Evolutionary conservation across 2,329 filamentous ascomycete species (phyloP).

Genomic region (Cladophialophora carrionii): DNA sequence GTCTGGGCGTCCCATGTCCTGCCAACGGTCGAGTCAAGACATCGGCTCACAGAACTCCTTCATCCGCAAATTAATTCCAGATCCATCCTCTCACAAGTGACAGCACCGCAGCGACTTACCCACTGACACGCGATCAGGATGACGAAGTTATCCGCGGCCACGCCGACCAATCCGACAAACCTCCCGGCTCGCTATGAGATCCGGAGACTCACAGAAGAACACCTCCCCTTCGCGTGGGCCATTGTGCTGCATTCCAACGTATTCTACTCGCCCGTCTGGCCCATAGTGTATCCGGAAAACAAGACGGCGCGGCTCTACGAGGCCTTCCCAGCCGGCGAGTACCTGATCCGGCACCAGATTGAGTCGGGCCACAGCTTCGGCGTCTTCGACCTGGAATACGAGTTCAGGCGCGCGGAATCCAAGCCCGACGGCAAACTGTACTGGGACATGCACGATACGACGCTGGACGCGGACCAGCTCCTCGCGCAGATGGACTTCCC

Average conservation of each 20-base stretch:
- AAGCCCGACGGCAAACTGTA: constrained; percentile 36
- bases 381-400: constrained; percentile 47
- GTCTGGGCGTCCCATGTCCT: not conserved
- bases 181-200: constrained; percentile 32
- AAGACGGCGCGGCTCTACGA: constrained; percentile 22
- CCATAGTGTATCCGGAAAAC: constrained; percentile 27
- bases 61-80: not conserved
- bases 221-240: constrained; percentile 29
- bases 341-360: constrained; percentile 45
- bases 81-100: not conserved
- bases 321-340: constrained; percentile 28
- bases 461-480: constrained; percentile 25
- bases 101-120: not conserved
- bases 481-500: constrained; percentile 47
- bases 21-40: not conserved
- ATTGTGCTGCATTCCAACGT: constrained; percentile 34
- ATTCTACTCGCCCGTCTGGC: constrained; percentile 36
- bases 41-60: not conserved
- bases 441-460: constrained; percentile 31
- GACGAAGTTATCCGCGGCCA: constrained; percentile 25
- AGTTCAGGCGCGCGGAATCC: constrained; percentile 43
- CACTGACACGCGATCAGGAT: constrained; percentile 7
- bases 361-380: constrained; percentile 44
- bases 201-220: constrained; percentile 22
- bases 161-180: constrained; percentile 19